Base-by-base conservation (phyloP, 352 stramenopile species). In the Globisporangium okanoganense region DNA sequence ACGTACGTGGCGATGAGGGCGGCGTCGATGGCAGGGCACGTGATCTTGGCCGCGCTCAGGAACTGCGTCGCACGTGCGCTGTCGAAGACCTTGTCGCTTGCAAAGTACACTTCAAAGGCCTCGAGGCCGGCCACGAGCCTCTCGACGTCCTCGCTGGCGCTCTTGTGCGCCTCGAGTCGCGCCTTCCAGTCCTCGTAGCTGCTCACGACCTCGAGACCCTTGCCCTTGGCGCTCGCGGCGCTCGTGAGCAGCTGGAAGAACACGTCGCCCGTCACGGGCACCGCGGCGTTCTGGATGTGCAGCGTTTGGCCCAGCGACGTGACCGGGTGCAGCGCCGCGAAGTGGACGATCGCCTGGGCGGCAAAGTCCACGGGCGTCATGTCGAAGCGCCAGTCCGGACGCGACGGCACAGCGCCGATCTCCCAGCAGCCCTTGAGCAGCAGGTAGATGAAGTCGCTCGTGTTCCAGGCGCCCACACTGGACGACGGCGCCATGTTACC, bases 351-450 rank as follows among this genome's bases (percentile, higher is more conserved):
- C 31, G 89, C 82, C 35, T 78, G 82, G 20, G 89, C 87, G 9
- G 91, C 91, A 69, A 96, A 97, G 69, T 97, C 87, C 35, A 97
- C 88, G 1, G 92, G 89, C n/a, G 92, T 98, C 71, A 96, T 80
- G 64, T 98, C 92, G 45, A 97, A 92, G 56, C 71, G 78, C 85
- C 88, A 97, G 51, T 86, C 76, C 2, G 72, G 70, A 13, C 80
- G 73, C 35, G 76, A 61, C 5, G 88, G 87, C 22, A 92, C 69
- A 7, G 78, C 80, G 4, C 72, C 73, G 7, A 97, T 61, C 44
- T 59, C 66, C 44, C 82, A 70, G 56, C 85, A 97, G 33, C 87
- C 90, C 56, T 85, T 79, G 35, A 98, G 75, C 27, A 97, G 64
- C 58, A 98, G 63, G 44, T 85, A 96, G 66, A 97, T 93, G 64